Conservation (phyloP, 345 rosid species). For the Gossypium mustelinum region DNA sequence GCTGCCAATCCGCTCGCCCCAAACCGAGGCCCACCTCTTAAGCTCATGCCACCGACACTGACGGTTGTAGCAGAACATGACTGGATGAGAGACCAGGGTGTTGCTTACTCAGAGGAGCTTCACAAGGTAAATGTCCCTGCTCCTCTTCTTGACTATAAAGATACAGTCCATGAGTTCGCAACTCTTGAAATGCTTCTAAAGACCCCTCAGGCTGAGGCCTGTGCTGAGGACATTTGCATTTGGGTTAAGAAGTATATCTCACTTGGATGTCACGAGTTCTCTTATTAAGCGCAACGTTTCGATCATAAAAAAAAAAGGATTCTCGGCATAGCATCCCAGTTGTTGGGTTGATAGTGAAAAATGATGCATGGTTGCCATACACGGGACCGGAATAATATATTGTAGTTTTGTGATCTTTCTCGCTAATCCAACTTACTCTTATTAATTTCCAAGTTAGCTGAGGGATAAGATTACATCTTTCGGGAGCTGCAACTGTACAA, state of each 20-base stretch:
- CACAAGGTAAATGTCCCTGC: conserved; percentile 85
- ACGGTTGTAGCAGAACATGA: conserved; percentile 92
- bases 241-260: conserved; percentile 94
- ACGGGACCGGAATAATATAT: not conserved
- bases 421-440: not conserved
- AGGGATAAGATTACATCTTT: conserved; percentile 18
- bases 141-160: conserved; percentile 88
- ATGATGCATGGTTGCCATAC: not conserved
- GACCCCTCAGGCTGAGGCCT: conserved; percentile 87
- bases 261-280: conserved; percentile 80
- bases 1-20: conserved; percentile 84
- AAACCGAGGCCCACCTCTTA: conserved; percentile 68
- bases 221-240: conserved; percentile 85
- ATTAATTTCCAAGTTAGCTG: not conserved
- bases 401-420: conserved; percentile 10
- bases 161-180: conserved; percentile 93
- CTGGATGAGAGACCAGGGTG: conserved; percentile 96
- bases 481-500: not conserved
- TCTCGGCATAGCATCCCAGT: not conserved
- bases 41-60: conserved; percentile 89
- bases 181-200: conserved; percentile 86
- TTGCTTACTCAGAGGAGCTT: conserved; percentile 86
- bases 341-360: not conserved
- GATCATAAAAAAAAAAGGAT: not conserved
- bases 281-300: conserved; percentile 41